A percentile compares a stretch with the other conserved stretches of the same genome.
Evolutionary conservation across 495 filamentous ascomycete genomes (phyloP).

Genomic region (Penicillium samsonianum): DNA sequence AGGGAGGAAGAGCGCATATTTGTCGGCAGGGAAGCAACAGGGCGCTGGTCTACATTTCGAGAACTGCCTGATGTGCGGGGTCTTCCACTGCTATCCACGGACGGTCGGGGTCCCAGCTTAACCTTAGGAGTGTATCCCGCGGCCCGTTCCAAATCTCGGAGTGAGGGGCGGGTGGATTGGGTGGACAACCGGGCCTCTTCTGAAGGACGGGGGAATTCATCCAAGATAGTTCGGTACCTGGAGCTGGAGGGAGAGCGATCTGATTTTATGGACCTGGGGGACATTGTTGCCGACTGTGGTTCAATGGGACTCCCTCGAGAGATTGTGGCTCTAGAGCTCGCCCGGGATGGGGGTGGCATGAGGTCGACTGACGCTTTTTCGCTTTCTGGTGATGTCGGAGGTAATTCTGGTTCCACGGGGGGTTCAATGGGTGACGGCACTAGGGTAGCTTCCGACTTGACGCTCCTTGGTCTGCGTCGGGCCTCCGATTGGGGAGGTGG

Average conservation of each 20-base stretch:
- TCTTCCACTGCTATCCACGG: slow-evolving; percentile 65
- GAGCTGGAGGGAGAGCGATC: slow-evolving; percentile 17
- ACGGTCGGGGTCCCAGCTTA: slow-evolving; percentile 81
- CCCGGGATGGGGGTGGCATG: slow-evolving; percentile 22
- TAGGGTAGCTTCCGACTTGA: slow-evolving; percentile 43
- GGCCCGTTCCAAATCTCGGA: slow-evolving; percentile 62
- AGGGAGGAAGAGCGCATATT: slow-evolving; percentile 50
- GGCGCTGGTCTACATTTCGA: slow-evolving; percentile 56
- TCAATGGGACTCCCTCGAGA: slow-evolving; percentile 27
- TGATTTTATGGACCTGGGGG: slow-evolving; percentile 26
- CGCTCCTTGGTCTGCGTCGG: slow-evolving; percentile 38
- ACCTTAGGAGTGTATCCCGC: slow-evolving; percentile 67
- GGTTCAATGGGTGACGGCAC: slow-evolving; percentile 31
- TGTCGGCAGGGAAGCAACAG: slow-evolving; percentile 67
- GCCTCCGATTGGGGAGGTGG: slow-evolving; percentile 20
- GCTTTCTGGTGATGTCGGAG: slow-evolving; percentile 24
- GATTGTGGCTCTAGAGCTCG: slow-evolving; percentile 24
- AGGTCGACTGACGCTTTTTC: slow-evolving; percentile 19
- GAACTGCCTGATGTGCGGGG: slow-evolving; percentile 60
- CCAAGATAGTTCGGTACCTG: slow-evolving; percentile 34
- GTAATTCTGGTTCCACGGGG: slow-evolving; percentile 11
- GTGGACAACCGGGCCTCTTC: slow-evolving; percentile 55
- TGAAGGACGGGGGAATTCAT: slow-evolving; percentile 43
- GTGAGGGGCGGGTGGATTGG: slow-evolving; percentile 62
- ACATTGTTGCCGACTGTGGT: slow-evolving; percentile 20